Base-by-base conservation (phyloP, 2,329 filamentous ascomycete species). In the Exophiala spinifera region DNA sequence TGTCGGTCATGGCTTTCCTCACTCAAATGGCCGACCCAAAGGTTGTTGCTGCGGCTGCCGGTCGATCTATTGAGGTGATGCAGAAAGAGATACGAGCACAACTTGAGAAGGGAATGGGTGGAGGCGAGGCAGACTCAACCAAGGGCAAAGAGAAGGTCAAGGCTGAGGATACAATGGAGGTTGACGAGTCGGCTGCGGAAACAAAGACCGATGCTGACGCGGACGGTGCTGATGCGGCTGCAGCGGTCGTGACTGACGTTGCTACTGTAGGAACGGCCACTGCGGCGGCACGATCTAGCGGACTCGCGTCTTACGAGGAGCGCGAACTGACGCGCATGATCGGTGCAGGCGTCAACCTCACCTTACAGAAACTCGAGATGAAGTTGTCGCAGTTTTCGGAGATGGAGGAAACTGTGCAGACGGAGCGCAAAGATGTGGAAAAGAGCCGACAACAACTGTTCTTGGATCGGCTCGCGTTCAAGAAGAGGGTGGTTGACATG, bases 331-430 rank as follows among this genome's bases (percentile, higher is more conserved):
- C 91, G 17, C 88, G 91, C 14, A 83, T 97, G 44, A 89, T 99
- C 8, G 92, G 91, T 2, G 88, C 91, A 4, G 90, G 91, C 0
- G 89, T 96, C 49, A 99, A 99, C 68, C 80, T 95, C 11, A 92
- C 89, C n/a, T 78, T 97, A 31, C 87, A 96, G 68, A 99, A 99
- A 74, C 85, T 97, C 59, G 91, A 97, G 73, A 78, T 97, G 65
- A 99, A 99, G 74, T 80, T 99, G 56, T 86, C 90, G 67, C 95
- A 97, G 70, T 99, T 99, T 73, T 87, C 89, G 65, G 94, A 99
- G 71, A 91, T 99, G 81, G 94, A 99, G 73, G 82, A 88, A 15
- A 86, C 96, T 42, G 79, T 99, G 47, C 88, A 95, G 65, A 90
- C 91, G 4, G 94, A 99, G 75, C 86, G 92, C 56, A 84, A 91